Percentiles rank a stretch among this genome's conserved stretches.
These are phyloP conservation scores for Suillus subaureus DNA, from an alignment of 768 basidiomycete genomes.

Conservation along the genomic window DNA sequence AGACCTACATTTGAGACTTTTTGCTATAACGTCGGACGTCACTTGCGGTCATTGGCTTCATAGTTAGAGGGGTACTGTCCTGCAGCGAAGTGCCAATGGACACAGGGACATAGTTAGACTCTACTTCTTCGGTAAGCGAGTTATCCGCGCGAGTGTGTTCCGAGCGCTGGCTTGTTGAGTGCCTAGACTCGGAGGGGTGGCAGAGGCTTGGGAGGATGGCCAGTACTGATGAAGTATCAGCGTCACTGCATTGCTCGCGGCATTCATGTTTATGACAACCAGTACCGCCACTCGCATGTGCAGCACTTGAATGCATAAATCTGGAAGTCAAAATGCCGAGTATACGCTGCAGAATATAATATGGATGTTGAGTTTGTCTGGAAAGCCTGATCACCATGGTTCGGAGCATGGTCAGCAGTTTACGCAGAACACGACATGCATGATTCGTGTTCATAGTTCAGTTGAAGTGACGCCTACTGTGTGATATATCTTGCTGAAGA, in stretches of 20 bases:
- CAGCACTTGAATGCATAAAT: neutral
- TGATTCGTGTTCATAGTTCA: too few relatives aligned
- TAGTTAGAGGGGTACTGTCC: neutral
- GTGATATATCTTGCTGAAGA: too few relatives aligned
- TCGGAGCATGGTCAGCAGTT: neutral
- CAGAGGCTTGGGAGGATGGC: neutral
- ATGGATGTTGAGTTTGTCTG: neutral
- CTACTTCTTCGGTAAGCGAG: neutral
- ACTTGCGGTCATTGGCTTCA: constrained; percentile 6
- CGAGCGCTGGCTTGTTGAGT: neutral
- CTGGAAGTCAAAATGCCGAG: neutral
- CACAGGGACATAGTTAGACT: constrained; percentile 2
- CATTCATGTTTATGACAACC: neutral
- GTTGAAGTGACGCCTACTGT: too few relatives aligned
- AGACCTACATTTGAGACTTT: constrained; percentile 6
- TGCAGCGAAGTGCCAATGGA: neutral
- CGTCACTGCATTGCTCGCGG: neutral
- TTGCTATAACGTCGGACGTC: constrained; percentile 5
- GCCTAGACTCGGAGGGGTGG: neutral
- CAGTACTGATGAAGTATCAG: neutral
- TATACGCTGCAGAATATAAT: neutral
- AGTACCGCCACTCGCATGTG: neutral
- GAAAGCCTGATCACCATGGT: neutral
- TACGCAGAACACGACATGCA: neutral
- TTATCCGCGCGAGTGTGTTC: neutral